Percentiles rank a stretch among this genome's conserved stretches.
Evolutionary conservation across 768 basidiomycete species (phyloP).

Genomic region (Trametes sanguinea): DNA sequence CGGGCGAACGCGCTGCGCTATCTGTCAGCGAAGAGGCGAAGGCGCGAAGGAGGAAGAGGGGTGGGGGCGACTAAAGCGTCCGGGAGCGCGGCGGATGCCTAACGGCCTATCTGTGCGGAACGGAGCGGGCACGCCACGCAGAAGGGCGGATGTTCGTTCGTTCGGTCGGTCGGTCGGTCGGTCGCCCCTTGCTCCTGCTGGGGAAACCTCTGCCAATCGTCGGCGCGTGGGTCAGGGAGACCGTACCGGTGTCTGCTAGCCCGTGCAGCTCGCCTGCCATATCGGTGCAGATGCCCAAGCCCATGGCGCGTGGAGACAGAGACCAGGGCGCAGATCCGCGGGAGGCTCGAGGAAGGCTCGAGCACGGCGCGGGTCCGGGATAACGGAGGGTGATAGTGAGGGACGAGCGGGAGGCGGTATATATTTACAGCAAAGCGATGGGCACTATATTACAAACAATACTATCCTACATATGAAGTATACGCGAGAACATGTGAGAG

Average conservation of each 20-base stretch:
- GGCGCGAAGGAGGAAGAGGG: too few species aligned
- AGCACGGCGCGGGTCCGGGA: too few species aligned
- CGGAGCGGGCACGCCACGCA: background rate
- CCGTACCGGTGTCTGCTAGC: slow-evolving; percentile 6
- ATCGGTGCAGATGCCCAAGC: background rate
- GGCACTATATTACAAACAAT: slow-evolving; percentile 24
- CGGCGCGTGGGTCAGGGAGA: slow-evolving; percentile 12
- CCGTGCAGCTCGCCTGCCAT: background rate
- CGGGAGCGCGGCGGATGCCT: background rate
- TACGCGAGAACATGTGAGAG: slow-evolving; percentile 24
- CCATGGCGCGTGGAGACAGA: background rate
- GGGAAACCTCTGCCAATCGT: slow-evolving; percentile 24
- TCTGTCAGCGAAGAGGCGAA: too few species aligned
- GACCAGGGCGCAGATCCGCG: background rate
- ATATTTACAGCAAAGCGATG: slow-evolving; percentile 24
- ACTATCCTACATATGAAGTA: slow-evolving; percentile 26
- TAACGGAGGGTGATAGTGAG: background rate
- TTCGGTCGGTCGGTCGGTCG: too few species aligned
- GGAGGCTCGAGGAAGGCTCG: too few species aligned
- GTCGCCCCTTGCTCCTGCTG: background rate
- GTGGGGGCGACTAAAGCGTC: too few species aligned
- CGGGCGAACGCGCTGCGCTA: too few species aligned
- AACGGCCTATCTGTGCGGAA: background rate
- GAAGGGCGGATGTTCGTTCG: too few species aligned
- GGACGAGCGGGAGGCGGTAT: slow-evolving; percentile 13